Percentiles rank a stretch among this genome's conserved stretches.
These are phyloP conservation scores for Arabidopsis thaliana DNA, from an alignment of 345 rosid genomes.

Conservation along the genomic window DNA sequence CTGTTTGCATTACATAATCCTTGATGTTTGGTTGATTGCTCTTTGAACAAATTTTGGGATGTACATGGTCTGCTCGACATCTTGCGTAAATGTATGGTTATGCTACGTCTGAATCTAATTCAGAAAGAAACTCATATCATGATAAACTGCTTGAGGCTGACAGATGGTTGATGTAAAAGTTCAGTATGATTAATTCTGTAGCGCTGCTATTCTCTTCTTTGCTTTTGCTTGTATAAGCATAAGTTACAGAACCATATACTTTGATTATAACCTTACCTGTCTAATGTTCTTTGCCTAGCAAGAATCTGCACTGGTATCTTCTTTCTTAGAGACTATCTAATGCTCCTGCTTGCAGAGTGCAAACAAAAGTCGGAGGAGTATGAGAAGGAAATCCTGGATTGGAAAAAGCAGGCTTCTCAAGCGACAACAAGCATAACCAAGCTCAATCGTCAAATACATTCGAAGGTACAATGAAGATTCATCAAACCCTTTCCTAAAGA, in stretches of 20 bases:
- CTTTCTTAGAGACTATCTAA: slow-evolving; percentile 34
- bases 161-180: slow-evolving; percentile 16
- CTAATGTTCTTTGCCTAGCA: slow-evolving; percentile 31
- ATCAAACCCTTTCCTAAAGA: slow-evolving; percentile 19
- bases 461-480: slow-evolving; percentile 60
- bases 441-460: slow-evolving; percentile 76
- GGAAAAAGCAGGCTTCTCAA: slow-evolving; percentile 85
- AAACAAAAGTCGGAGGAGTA: slow-evolving; percentile 86
- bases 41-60: slow-evolving; percentile 23
- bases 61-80: slow-evolving; percentile 8
- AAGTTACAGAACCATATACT: slow-evolving; percentile 17
- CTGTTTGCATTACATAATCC: slow-evolving; percentile 22
- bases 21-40: slow-evolving; percentile 28
- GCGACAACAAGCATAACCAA: slow-evolving; percentile 81
- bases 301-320: slow-evolving; percentile 21
- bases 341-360: slow-evolving; percentile 62
- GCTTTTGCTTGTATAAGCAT: slow-evolving; percentile 18
- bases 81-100: slow-evolving; percentile 7
- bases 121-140: slow-evolving; percentile 5
- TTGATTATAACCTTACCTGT: slow-evolving; percentile 21
- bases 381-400: slow-evolving; percentile 86
- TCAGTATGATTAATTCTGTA: slow-evolving; percentile 23
- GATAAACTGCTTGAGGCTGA: slow-evolving; percentile 5
- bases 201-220: slow-evolving; percentile 22
- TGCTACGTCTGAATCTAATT: slow-evolving; percentile 10